Conservation (phyloP, 441 rosid species). For the Isatis lusitanica region DNA sequence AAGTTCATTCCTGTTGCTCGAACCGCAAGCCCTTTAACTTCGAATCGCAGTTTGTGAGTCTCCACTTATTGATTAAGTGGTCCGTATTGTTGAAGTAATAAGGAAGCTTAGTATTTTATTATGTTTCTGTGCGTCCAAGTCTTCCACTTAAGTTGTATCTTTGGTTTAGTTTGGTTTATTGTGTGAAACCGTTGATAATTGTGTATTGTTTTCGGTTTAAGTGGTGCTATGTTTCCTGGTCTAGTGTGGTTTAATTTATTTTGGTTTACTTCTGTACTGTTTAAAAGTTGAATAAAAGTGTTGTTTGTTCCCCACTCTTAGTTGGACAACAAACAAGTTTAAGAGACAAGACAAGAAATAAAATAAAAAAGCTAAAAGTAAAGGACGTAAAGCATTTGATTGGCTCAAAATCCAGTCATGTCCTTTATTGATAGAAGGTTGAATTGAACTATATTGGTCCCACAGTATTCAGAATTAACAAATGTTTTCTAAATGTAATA, state of each 20-base stretch:
- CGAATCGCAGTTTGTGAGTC: not conserved
- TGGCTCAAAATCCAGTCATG: too few relatives aligned
- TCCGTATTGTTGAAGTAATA: not conserved
- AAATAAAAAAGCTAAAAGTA: too few relatives aligned
- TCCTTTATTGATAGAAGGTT: too few relatives aligned
- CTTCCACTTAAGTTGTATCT: not conserved
- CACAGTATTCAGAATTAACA: too few relatives aligned
- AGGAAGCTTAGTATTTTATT: not conserved
- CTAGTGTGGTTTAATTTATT: not conserved
- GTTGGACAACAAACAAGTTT: too few relatives aligned
- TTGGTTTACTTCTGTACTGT: not conserved
- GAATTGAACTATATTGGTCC: too few relatives aligned
- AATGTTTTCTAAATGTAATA: too few relatives aligned
- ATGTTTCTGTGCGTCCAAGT: not conserved
- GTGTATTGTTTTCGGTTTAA: not conserved
- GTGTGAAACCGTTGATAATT: not conserved
- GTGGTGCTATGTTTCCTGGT: not conserved
- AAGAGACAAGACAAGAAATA: too few relatives aligned
- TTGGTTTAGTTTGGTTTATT: not conserved
- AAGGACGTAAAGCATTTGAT: too few relatives aligned
- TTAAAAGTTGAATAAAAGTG: not conserved
- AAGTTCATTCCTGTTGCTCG: too few relatives aligned
- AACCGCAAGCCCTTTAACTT: not conserved
- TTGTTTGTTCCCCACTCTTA: too few relatives aligned
- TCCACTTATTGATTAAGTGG: not conserved